These are phyloP conservation scores for Tricholoma sp. DNA, from an alignment of 768 basidiomycete species.

Conservation along the genomic window DNA sequence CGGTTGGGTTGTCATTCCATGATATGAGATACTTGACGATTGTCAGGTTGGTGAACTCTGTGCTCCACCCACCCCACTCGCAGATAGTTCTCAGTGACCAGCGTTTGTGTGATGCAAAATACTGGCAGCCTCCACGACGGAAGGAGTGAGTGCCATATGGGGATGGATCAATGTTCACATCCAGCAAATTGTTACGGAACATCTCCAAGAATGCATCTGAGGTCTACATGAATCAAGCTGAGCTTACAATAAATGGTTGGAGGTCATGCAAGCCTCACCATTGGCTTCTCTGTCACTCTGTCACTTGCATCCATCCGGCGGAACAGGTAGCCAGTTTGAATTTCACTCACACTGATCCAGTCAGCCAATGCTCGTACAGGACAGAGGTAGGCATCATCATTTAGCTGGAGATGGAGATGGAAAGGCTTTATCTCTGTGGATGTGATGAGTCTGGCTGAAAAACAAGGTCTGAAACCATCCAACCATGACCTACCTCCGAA, in stretches of 20 bases:
- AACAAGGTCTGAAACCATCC: not conserved
- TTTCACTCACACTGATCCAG: conserved; percentile 20
- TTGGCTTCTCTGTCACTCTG: conserved; percentile 18
- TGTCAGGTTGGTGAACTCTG: too few relatives aligned
- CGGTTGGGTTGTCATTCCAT: too few relatives aligned
- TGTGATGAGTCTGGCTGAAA: not conserved
- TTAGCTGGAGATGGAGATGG: conserved; percentile 16
- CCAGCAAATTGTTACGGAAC: too few relatives aligned
- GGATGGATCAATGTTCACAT: too few relatives aligned
- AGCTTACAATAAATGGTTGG: not conserved
- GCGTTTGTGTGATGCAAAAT: too few relatives aligned
- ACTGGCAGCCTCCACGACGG: too few relatives aligned
- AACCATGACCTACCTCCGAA: conserved; percentile 21
- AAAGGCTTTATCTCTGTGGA: conserved; percentile 25
- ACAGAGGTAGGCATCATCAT: conserved; percentile 26
- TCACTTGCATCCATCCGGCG: conserved; percentile 23
- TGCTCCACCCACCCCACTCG: too few relatives aligned
- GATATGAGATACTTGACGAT: too few relatives aligned
- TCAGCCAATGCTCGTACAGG: conserved; percentile 25
- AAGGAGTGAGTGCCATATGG: too few relatives aligned
- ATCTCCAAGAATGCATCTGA: too few relatives aligned
- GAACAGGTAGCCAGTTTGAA: conserved; percentile 27
- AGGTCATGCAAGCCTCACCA: conserved; percentile 15
- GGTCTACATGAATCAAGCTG: not conserved
- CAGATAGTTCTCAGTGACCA: too few relatives aligned